Conservation (phyloP, 768 basidiomycete genomes). For the Mycena floridula region DNA sequence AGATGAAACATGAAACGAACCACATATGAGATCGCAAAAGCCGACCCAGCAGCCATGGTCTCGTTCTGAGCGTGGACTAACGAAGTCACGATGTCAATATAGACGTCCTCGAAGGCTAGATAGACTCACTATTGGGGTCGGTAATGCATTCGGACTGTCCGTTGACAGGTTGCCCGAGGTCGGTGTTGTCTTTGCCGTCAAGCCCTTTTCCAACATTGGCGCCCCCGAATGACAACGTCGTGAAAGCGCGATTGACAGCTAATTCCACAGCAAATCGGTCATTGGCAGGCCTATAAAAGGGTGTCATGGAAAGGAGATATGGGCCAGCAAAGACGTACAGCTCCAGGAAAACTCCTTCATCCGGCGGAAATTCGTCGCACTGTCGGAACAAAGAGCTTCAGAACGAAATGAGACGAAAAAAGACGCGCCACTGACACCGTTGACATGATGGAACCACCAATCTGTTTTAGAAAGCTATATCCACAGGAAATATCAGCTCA, state of each 20-base stretch:
- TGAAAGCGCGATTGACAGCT: constrained; percentile 35
- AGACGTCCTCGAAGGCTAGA: background rate
- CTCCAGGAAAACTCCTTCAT: constrained; percentile 34
- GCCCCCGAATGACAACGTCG: constrained; percentile 30
- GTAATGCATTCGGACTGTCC: constrained; percentile 24
- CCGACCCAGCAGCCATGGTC: constrained; percentile 39
- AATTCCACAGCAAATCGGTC: constrained; percentile 36
- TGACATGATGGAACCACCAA: constrained; percentile 38
- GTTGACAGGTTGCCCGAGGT: constrained; percentile 28
- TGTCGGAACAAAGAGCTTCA: constrained; percentile 13
- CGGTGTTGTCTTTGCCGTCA: constrained; percentile 30
- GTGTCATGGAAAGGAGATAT: background rate
- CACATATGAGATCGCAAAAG: constrained; percentile 39
- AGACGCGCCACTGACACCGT: constrained; percentile 18
- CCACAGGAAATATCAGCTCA: too few species aligned
- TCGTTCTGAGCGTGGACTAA: constrained; percentile 41
- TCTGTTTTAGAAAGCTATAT: constrained; percentile 27
- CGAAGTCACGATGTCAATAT: background rate
- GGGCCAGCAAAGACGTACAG: constrained; percentile 21
- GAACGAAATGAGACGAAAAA: background rate
- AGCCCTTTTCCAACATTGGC: constrained; percentile 17
- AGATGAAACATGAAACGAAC: constrained; percentile 5
- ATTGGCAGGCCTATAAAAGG: constrained; percentile 28
- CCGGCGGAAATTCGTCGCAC: constrained; percentile 43
- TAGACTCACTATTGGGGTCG: constrained; percentile 27